phyloP scores from a whole-genome alignment of 164 flowering plant species.

The Dillenia suffruticosa region DNA sequence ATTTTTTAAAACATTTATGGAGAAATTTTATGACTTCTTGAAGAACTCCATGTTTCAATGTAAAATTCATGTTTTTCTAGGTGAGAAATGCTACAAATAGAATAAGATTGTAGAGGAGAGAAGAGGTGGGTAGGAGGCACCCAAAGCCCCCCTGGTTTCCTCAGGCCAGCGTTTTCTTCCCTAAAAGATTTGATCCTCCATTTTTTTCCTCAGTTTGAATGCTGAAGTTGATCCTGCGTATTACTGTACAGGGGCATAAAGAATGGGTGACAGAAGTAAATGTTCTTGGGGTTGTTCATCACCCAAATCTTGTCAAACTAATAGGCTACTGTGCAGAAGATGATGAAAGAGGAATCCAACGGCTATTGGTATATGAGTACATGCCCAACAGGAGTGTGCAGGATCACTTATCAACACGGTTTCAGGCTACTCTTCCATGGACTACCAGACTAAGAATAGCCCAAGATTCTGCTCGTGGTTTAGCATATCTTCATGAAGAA shows the following conservation, averaged over 20 bases:
- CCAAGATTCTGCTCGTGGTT: conserved; percentile 51
- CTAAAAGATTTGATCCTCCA: too few species aligned
- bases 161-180: too few species aligned
- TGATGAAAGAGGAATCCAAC: conserved; percentile 58
- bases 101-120: too few species aligned
- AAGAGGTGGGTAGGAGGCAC: too few species aligned
- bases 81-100: too few species aligned
- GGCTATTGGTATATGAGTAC: conserved; percentile 51
- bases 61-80: too few species aligned
- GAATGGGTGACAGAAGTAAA: conserved; percentile 65
- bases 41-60: too few species aligned
- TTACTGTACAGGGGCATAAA: conserved; percentile 40
- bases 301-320: conserved; percentile 55
- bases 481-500: conserved; percentile 58
- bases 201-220: too few species aligned
- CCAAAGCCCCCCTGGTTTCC: too few species aligned
- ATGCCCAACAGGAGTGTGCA: conserved; percentile 51
- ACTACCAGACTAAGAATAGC: conserved; percentile 41
- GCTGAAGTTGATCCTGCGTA: background rate
- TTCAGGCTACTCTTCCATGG: conserved; percentile 40
- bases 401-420: conserved; percentile 33
- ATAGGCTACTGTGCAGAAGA: conserved; percentile 60
- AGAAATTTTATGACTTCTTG: too few species aligned
- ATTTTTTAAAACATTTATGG: too few species aligned
- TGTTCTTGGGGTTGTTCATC: conserved; percentile 50